Conservation (phyloP, 345 rosid genomes). For the Gynandropsis gynandra region DNA sequence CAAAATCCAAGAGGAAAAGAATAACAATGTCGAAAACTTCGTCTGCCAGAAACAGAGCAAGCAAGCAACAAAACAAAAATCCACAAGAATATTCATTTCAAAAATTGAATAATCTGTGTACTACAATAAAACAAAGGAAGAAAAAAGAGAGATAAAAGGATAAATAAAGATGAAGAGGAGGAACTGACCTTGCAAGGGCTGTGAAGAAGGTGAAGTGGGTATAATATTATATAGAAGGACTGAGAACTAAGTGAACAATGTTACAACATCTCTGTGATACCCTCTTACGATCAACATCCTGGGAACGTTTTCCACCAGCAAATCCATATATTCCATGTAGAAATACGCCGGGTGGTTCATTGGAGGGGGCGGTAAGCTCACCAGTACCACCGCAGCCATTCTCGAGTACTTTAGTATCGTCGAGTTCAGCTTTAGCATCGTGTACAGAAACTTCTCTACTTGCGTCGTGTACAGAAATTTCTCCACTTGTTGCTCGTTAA, state of each 20-base stretch:
- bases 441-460: slow-evolving; percentile 42
- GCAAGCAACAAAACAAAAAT: too few relatives aligned
- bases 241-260: slow-evolving; percentile 68
- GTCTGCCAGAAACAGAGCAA: too few relatives aligned
- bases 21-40: too few relatives aligned
- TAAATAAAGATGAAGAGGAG: too few relatives aligned
- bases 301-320: slow-evolving; percentile 88
- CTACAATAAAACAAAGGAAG: too few relatives aligned
- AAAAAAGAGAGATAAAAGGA: too few relatives aligned
- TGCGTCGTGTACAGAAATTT: slow-evolving; percentile 68
- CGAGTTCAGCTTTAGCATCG: slow-evolving; percentile 55
- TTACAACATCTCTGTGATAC: slow-evolving; percentile 93
- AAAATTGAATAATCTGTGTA: too few relatives aligned
- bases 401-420: slow-evolving; percentile 53
- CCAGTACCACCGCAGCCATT: slow-evolving; percentile 71
- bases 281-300: slow-evolving; percentile 97
- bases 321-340: slow-evolving; percentile 99
- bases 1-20: too few relatives aligned
- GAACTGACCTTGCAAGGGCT: too few relatives aligned
- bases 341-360: slow-evolving; percentile 78
- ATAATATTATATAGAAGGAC: slow-evolving; percentile 20
- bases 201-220: slow-evolving; percentile 31
- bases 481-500: slow-evolving; percentile 56
- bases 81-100: too few relatives aligned
- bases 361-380: slow-evolving; percentile 52